Evolutionary conservation across 179 eudicot genomes (phyloP), one percentile per base, ranked within the genome.

Genomic region (Patellifolia procumbens): DNA sequence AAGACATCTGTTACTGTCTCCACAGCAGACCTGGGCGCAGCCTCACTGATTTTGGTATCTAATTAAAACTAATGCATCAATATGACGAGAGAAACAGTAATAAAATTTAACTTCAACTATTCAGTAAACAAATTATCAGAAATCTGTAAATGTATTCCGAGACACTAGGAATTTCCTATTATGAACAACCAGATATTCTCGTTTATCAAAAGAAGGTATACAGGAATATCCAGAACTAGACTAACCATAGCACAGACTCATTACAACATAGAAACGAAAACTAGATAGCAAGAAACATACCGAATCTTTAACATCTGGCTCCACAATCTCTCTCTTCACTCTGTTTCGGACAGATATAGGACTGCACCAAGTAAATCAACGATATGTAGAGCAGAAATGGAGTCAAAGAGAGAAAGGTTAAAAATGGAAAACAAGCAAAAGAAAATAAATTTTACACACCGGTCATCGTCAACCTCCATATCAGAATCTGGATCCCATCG

Each of bases 401-500:
- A 65, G 37, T 5, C 12, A 32, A 0, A 19, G 65, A 22, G n/a
- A 64, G 37, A 43, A 53, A 43, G 37, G 42, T 28, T 1, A 20
- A 70, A 39, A 10, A 31, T n/a, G 20, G 16, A 46, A 73, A 26
- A 60, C 26, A 62, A 49, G 31, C 15, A 58, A 70, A 28, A 48
- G 31, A 31, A n/a, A 55, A 58, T 37, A 7, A n/a, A 49, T 16
- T 34, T 58, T 16, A 51, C 84, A 62, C 81, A 89, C 92, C 90
- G 78, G 52, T 83, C 77, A n/a, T n/a, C n/a, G 78, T 89, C 91
- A 77, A 79, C 86, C 55, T 89, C 96, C 93, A 89, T 89, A 52
- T 88, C 96, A 77, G 89, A 83, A 43, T 91, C 88, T 68, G 83
- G 86, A 79, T 83, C 90, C 88, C 88, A 87, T 85, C 88, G 86